Conservation (phyloP, 2,329 filamentous ascomycete species). For the Colletotrichum spinosum region DNA sequence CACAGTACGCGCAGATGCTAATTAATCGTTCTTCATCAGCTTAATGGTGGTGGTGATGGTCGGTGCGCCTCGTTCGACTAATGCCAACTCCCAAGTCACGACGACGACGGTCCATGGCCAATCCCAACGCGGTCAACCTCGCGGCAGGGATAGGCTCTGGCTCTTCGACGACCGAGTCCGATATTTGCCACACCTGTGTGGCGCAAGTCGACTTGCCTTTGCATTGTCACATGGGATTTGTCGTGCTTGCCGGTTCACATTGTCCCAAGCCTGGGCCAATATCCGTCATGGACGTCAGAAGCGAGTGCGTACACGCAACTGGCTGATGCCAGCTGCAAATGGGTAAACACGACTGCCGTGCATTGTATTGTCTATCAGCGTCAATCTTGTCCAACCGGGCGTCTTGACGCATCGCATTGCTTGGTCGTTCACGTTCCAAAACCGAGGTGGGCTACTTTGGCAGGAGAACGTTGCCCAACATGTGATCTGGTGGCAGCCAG, state of each 20-base stretch:
- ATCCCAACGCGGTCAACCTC: conserved; percentile 23
- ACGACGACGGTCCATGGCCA: conserved; percentile 1
- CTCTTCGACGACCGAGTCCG: too few relatives aligned
- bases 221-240: conserved; percentile 32
- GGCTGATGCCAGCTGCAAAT: conserved; percentile 6
- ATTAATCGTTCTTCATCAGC: too few relatives aligned
- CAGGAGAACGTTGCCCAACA: conserved; percentile 9
- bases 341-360: too few relatives aligned
- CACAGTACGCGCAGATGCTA: too few relatives aligned
- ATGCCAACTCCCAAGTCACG: conserved; percentile 12
- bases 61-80: conserved; percentile 6
- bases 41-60: conserved; percentile 4
- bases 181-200: not conserved
- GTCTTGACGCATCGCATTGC: too few relatives aligned
- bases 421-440: too few relatives aligned
- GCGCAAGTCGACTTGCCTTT: not conserved
- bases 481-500: conserved; percentile 16
- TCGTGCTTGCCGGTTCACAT: not conserved
- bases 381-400: too few relatives aligned
- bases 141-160: not conserved
- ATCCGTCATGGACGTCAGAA: conserved; percentile 1
- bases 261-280: conserved; percentile 5
- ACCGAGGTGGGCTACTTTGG: too few relatives aligned
- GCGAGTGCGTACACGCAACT: not conserved
- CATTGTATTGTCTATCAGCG: too few relatives aligned